A percentile compares a stretch with the other conserved stretches of the same genome.
Evolutionary conservation across 1,284 basidiomycete genomes (phyloP).

Genomic region (Baeospora myosura): DNA sequence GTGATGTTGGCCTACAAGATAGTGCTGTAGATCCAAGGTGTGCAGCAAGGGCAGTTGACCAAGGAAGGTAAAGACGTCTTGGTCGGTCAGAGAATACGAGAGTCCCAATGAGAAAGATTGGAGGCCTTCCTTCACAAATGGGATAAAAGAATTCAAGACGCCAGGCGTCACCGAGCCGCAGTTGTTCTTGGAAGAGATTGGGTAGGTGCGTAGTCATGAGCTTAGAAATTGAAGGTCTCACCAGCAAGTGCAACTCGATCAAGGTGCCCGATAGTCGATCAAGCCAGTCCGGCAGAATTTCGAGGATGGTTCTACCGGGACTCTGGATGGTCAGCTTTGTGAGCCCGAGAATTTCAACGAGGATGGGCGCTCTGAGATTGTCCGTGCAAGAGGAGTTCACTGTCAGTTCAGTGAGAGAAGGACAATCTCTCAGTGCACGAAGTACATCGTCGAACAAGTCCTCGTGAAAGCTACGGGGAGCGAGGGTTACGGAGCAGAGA

Average conservation of each 20-base stretch:
- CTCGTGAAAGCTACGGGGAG: conserved; percentile 30
- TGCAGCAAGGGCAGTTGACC: conserved; percentile 29
- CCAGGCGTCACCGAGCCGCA: conserved; percentile 55
- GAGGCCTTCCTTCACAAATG: conserved; percentile 25
- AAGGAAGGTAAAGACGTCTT: conserved; percentile 41
- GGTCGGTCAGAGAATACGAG: conserved; percentile 46
- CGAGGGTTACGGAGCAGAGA: conserved; percentile 29
- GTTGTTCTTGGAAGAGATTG: conserved; percentile 31
- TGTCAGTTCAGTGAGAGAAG: conserved; percentile 26
- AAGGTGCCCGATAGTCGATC: conserved; percentile 26
- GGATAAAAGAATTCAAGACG: conserved; percentile 35
- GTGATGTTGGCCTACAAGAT: conserved; percentile 29
- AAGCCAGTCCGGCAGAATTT: conserved; percentile 41
- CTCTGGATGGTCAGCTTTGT: conserved; percentile 31
- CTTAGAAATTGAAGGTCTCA: conserved; percentile 15
- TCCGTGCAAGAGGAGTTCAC: conserved; percentile 35
- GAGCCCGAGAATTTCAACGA: conserved; percentile 28
- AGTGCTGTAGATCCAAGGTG: conserved; percentile 36
- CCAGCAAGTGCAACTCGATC: conserved; percentile 32
- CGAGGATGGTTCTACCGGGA: conserved; percentile 36
- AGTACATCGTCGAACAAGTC: conserved; percentile 29
- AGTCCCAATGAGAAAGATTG: conserved; percentile 36
- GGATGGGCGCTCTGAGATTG: conserved; percentile 24
- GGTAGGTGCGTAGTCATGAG: background rate
- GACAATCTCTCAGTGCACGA: conserved; percentile 18